Evolutionary conservation across 495 filamentous ascomycete species (phyloP).

Genomic region (Xylaria flabelliformis): DNA sequence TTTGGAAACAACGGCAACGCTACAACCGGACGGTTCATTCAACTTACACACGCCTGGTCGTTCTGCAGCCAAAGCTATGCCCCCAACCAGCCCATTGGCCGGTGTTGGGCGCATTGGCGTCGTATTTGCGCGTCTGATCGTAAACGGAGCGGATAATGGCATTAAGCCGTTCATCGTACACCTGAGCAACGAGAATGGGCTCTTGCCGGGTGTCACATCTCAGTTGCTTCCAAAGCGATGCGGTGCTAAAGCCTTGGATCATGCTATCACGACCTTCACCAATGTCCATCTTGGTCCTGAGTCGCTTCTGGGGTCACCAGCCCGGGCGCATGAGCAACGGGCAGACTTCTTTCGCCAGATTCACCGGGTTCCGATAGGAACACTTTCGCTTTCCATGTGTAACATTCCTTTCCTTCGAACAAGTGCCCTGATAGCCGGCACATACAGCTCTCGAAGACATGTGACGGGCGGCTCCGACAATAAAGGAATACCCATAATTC

Average conservation of each 20-base stretch:
- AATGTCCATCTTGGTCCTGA: slow-evolving; percentile 41
- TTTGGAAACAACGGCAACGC: slow-evolving; percentile 48
- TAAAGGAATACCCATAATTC: slow-evolving; percentile 39
- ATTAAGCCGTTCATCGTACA: slow-evolving; percentile 45
- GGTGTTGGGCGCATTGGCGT: slow-evolving; percentile 41
- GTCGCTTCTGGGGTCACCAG: slow-evolving; percentile 40
- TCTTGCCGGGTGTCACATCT: slow-evolving; percentile 43
- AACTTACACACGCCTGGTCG: slow-evolving; percentile 41
- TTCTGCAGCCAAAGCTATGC: slow-evolving; percentile 46
- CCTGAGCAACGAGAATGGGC: slow-evolving; percentile 39
- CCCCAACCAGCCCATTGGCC: slow-evolving; percentile 40
- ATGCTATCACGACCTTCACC: slow-evolving; percentile 46
- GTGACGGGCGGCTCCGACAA: slow-evolving; percentile 31
- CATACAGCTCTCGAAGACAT: slow-evolving; percentile 42
- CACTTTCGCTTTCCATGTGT: slow-evolving; percentile 35
- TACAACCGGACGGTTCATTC: slow-evolving; percentile 43
- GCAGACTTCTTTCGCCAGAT: slow-evolving; percentile 40
- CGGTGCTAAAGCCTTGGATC: slow-evolving; percentile 43
- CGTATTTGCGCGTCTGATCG: slow-evolving; percentile 46
- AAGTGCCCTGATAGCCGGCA: slow-evolving; percentile 38
- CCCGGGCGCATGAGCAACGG: slow-evolving; percentile 31
- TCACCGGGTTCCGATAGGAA: slow-evolving; percentile 39
- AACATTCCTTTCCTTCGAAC: slow-evolving; percentile 38
- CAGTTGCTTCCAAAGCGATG: slow-evolving; percentile 38
- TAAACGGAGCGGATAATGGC: slow-evolving; percentile 39